These are phyloP conservation scores for Coccinonectria pachysandricola DNA, from an alignment of 2,329 filamentous ascomycete genomes.

Conservation along the genomic window DNA sequence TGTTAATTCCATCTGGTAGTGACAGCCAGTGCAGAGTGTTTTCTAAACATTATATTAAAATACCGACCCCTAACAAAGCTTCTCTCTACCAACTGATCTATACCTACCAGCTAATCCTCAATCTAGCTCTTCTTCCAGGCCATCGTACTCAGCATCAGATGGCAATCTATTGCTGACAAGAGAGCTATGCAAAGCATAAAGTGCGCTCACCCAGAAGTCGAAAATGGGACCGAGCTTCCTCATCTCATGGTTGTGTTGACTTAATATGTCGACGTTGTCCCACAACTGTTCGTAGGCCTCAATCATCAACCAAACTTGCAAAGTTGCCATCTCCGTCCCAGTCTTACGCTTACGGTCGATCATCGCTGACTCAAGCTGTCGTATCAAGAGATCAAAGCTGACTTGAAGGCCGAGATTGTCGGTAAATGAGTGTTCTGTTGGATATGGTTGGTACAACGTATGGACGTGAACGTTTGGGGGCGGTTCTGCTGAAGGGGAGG, in stretches of 20 bases:
- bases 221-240: slow-evolving; percentile 29
- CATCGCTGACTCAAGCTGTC: slow-evolving; percentile 37
- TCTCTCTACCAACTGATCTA: too few species aligned
- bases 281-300: slow-evolving; percentile 46
- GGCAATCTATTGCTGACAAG: slow-evolving; percentile 14
- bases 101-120: too few species aligned
- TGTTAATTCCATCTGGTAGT: too few species aligned
- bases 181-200: slow-evolving; percentile 35
- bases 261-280: slow-evolving; percentile 31
- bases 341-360: slow-evolving; percentile 14
- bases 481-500: slow-evolving; percentile 20
- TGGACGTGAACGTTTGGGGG: slow-evolving; percentile 7
- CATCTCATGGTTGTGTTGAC: slow-evolving; percentile 23
- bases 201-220: slow-evolving; percentile 39
- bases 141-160: slow-evolving; percentile 21
- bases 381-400: slow-evolving; percentile 39
- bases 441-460: slow-evolving; percentile 3
- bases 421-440: slow-evolving; percentile 7
- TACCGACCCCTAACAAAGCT: too few species aligned
- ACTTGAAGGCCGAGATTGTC: slow-evolving; percentile 38
- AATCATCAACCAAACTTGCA: slow-evolving; percentile 48
- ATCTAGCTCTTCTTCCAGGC: slow-evolving; percentile 17
- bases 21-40: too few species aligned
- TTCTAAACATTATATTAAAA: too few species aligned
- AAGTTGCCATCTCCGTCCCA: slow-evolving; percentile 28